A percentile compares a stretch with the other conserved stretches of the same genome.
Conservation (phyloP, 1,284 basidiomycete genomes). For the Rhodotorula sp. region DNA sequence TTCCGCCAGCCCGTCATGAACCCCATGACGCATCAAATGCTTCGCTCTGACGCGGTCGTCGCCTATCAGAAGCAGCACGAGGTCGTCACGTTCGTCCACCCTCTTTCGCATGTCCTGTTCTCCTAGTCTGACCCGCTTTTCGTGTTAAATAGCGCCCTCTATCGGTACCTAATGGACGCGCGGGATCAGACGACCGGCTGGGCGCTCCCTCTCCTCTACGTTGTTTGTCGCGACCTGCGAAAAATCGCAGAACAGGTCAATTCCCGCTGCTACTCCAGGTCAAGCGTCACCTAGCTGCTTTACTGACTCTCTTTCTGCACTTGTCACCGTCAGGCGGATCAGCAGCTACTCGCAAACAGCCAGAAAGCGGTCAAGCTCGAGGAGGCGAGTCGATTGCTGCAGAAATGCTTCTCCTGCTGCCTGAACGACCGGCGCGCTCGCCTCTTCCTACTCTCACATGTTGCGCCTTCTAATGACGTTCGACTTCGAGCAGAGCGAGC, state of each 20-base stretch:
- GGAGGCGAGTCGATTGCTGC: conserved; percentile 83
- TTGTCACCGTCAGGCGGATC: conserved; percentile 19
- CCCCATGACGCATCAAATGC: neutral
- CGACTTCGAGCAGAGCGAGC: conserved; percentile 3
- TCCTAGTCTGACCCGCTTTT: neutral
- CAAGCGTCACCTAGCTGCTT: neutral
- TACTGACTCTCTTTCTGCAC: too few relatives aligned
- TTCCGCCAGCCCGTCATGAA: neutral
- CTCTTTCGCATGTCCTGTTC: neutral
- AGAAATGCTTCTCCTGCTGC: conserved; percentile 88
- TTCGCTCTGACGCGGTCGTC: neutral
- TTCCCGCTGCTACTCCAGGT: neutral
- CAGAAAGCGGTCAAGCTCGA: conserved; percentile 74
- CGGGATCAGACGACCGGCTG: conserved; percentile 33
- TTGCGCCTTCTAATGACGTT: neutral
- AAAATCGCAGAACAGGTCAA: conserved; percentile 35
- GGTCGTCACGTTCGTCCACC: conserved; percentile 10
- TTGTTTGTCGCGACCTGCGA: conserved; percentile 39
- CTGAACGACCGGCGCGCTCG: conserved; percentile 74
- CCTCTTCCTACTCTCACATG: neutral
- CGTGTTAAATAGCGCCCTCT: conserved; percentile 26
- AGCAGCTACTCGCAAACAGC: conserved; percentile 6
- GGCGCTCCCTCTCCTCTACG: conserved; percentile 40
- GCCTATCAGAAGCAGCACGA: conserved; percentile 21
- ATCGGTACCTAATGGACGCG: conserved; percentile 38